Base-by-base conservation (phyloP, 1,139 yeast genomes). In the Debaryomyces nepalensis region DNA sequence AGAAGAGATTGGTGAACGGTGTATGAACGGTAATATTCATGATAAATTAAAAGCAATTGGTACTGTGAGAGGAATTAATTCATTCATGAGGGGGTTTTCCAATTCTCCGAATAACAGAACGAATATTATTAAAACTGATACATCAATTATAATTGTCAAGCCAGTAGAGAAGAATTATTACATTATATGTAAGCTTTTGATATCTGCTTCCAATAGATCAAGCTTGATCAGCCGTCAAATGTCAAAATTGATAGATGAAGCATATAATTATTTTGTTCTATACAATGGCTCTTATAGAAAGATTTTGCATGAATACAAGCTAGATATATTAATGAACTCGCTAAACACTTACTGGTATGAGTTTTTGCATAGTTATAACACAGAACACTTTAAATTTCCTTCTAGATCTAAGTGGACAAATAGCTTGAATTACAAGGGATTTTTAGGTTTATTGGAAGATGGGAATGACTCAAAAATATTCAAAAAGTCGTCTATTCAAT, bases 321-420 rank as follows among this genome's bases (percentile, higher is more conserved):
- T 39, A 9, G 56, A 52, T 0, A 47, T 52, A 0, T 47, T 68
- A 15, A 46, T 51, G 19, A 43, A 46, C 5, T 40, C 51, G 4
- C 53, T 69, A 12, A 37, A 33, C 4, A 58, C 56, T 23, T 67
- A 54, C 44, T 72, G 75, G 73, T 34, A 45, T 1, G 63, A 63
- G 9, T 70, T 70, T 42, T 23, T 68, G 9, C 31, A 34, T 1
- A 54, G 50, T 33, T 69, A 58, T 48, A 71, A 71, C 44, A 34
- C 44, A 9, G 64, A 59, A 42, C 51, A 54, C 24, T 56, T 55
- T 40, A 51, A 49, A 33, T 50, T 55, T 19, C 66, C 64, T 4
- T 52, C 54, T 4, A 57, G 56, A 3, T 54, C 66, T 10, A 49
- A 50, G n/a, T 72, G 77, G 77, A 66, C 72, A 9, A 68, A 66